Evolutionary conservation across 2,329 filamentous ascomycete genomes (phyloP).

Genomic region (Beauveria brongniartii): DNA sequence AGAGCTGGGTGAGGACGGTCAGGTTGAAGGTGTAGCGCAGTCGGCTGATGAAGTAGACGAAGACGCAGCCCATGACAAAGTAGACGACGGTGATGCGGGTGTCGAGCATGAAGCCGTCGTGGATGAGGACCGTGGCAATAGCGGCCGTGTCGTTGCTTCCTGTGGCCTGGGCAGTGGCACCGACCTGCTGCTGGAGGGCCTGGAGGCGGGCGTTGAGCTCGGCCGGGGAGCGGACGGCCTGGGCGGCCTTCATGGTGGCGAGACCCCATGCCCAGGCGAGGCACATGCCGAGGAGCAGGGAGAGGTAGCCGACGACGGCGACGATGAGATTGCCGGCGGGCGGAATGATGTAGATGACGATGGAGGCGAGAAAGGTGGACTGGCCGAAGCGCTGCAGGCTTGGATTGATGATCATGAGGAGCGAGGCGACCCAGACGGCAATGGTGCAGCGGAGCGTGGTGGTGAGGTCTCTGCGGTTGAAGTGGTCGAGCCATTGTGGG

Average conservation of each 20-base stretch:
- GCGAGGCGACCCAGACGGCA: conserved; percentile 35
- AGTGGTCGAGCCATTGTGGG: conserved; percentile 33
- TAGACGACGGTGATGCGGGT: conserved; percentile 32
- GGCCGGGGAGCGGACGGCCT: conserved; percentile 30
- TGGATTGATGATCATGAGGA: conserved; percentile 40
- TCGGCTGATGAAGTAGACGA: conserved; percentile 36
- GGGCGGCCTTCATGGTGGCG: conserved; percentile 39
- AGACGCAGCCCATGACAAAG: conserved; percentile 30
- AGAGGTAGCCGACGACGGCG: conserved; percentile 33
- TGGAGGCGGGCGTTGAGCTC: conserved; percentile 27
- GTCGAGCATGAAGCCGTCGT: conserved; percentile 39
- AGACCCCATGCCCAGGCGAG: conserved; percentile 43
- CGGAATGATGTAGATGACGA: conserved; percentile 36
- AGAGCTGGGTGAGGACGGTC: conserved; percentile 34
- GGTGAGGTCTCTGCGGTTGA: conserved; percentile 39
- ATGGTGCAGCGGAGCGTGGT: conserved; percentile 36
- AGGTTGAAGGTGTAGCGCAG: conserved; percentile 38
- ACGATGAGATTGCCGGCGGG: conserved; percentile 37
- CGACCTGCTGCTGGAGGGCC: conserved; percentile 28
- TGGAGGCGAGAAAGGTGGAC: conserved; percentile 35
- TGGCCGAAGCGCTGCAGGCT: conserved; percentile 31
- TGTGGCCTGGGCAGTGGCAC: conserved; percentile 22
- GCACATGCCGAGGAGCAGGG: conserved; percentile 37
- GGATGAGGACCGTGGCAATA: conserved; percentile 26
- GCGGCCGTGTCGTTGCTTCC: conserved; percentile 14